Conservation (phyloP, 495 filamentous ascomycete species). For the Penicillium tannophilum region DNA sequence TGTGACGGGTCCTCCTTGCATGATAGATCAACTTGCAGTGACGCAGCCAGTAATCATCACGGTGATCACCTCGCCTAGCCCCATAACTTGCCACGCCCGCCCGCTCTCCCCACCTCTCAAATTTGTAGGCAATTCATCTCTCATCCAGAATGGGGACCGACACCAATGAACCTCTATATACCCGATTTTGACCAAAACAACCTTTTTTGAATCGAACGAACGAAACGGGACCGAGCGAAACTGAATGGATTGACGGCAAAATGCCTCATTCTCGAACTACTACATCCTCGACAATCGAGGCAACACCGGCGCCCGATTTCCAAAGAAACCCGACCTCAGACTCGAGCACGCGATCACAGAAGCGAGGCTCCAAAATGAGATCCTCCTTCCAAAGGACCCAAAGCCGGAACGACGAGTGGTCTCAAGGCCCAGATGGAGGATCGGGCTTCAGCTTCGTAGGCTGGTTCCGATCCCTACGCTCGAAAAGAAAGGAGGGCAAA, state of each 20-base stretch:
- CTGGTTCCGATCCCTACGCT: conserved; percentile 3
- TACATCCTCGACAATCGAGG: conserved; percentile 1
- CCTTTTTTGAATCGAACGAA: not conserved
- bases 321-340: not conserved
- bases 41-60: conserved; percentile 1
- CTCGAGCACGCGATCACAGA: not conserved
- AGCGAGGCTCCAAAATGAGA: not conserved
- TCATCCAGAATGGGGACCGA: not conserved
- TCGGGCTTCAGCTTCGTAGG: not conserved
- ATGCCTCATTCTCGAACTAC: conserved; percentile 3
- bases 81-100: conserved; percentile 1
- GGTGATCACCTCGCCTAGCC: conserved; percentile 5
- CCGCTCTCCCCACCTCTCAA: not conserved
- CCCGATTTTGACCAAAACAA: not conserved
- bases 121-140: not conserved
- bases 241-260: not conserved
- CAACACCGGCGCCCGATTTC: not conserved
- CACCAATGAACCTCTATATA: not conserved
- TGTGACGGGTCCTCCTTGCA: conserved; percentile 6
- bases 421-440: not conserved
- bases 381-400: conserved; percentile 1
- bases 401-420: not conserved
- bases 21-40: conserved; percentile 7
- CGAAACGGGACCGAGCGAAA: not conserved
- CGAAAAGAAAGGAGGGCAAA: conserved; percentile 3